phyloP scores from a whole-genome alignment of 305 asterid species.

The Ajuga reptans region DNA sequence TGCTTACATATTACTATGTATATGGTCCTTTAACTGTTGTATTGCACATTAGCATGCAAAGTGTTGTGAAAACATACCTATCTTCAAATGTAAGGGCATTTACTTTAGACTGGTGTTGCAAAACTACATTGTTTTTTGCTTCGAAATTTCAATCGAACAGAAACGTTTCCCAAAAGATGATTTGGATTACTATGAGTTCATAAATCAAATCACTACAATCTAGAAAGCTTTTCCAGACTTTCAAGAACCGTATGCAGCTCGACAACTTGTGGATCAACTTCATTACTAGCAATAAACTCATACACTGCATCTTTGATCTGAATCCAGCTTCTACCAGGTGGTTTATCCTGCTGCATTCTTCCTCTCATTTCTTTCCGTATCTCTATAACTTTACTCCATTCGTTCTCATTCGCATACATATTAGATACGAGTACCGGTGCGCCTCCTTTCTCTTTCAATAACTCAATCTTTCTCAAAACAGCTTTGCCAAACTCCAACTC shows the following conservation, averaged over 20 bases:
- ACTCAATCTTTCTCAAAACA: conserved; percentile 34
- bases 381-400: conserved; percentile 35
- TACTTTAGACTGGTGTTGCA: neutral
- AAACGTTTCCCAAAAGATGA: neutral
- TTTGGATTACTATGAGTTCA: neutral
- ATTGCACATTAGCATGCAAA: conserved; percentile 10
- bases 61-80: conserved; percentile 7
- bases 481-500: conserved; percentile 34
- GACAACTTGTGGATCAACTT: conserved; percentile 20
- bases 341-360: conserved; percentile 25
- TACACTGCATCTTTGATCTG: conserved; percentile 30
- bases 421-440: conserved; percentile 41
- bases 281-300: conserved; percentile 39
- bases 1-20: neutral
- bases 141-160: neutral
- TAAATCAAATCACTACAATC: conserved; percentile 3
- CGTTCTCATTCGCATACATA: conserved; percentile 37
- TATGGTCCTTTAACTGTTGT: neutral
- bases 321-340: conserved; percentile 51
- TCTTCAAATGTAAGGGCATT: neutral
- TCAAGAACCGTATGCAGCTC: conserved; percentile 29
- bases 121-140: neutral
- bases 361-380: conserved; percentile 41
- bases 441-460: conserved; percentile 38
- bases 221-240: conserved; percentile 22